Percentiles rank a stretch among this genome's conserved stretches.
phyloP scores from a whole-genome alignment of 805 yeast genomes.

The Myxozyma nipponensis region DNA sequence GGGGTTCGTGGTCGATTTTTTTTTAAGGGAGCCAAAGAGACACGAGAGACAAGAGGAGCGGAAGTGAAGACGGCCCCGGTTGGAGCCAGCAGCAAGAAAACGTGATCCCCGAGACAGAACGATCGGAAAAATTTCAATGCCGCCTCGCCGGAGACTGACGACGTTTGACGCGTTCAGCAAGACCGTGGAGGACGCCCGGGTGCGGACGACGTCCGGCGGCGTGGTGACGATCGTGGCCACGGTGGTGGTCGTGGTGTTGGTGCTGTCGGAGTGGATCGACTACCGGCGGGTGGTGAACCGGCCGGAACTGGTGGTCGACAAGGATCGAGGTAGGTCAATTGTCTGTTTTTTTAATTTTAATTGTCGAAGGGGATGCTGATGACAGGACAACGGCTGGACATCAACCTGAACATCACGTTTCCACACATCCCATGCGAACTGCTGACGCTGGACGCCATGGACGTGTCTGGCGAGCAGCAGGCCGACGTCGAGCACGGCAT shows the following conservation, averaged over 20 bases:
- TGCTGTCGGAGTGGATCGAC: conserved; percentile 71
- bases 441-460: conserved; percentile 80
- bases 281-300: conserved; percentile 63
- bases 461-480: conserved; percentile 80
- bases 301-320: conserved; percentile 85
- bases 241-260: conserved; percentile 55
- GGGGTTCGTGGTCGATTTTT: background rate
- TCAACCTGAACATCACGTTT: conserved; percentile 77
- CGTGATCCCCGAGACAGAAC: too few species aligned
- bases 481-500: conserved; percentile 72
- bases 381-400: conserved; percentile 65
- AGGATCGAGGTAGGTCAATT: conserved; percentile 38
- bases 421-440: conserved; percentile 83
- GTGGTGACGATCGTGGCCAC: conserved; percentile 72
- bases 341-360: background rate
- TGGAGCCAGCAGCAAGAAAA: too few species aligned
- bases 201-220: conserved; percentile 88
- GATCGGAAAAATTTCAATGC: conserved; percentile 10
- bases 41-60: background rate
- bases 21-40: background rate
- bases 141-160: conserved; percentile 25
- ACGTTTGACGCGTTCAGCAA: conserved; percentile 45
- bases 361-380: background rate
- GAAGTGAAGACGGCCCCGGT: too few species aligned
- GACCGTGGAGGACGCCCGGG: conserved; percentile 88